A percentile compares a stretch with the other conserved stretches of the same genome.
phyloP scores from a whole-genome alignment of 2,329 filamentous ascomycete species.

The Alternaria postmessia region DNA sequence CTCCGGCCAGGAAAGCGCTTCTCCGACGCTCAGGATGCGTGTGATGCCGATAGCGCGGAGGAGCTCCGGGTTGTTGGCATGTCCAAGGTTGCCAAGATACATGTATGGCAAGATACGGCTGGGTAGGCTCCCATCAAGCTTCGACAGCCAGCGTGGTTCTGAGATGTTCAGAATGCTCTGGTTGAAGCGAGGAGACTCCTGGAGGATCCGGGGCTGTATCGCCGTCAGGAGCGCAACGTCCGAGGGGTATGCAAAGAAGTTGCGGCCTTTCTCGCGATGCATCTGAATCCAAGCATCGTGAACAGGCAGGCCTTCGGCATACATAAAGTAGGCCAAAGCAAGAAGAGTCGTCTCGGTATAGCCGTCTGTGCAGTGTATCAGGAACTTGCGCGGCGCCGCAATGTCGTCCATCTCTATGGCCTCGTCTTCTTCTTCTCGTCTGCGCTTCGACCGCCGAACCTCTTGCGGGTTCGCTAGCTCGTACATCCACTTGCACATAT shows the following conservation, averaged over 20 bases:
- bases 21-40: constrained; percentile 90
- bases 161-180: constrained; percentile 63
- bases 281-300: constrained; percentile 88
- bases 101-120: constrained; percentile 91
- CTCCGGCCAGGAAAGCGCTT: constrained; percentile 82
- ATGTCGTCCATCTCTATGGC: constrained; percentile 63
- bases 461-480: constrained; percentile 74
- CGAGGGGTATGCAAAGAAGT: constrained; percentile 95
- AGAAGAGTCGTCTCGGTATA: constrained; percentile 95
- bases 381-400: constrained; percentile 67
- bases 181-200: constrained; percentile 67
- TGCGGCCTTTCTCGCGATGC: constrained; percentile 80
- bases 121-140: constrained; percentile 88
- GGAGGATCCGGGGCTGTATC: constrained; percentile 78
- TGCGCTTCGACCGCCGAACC: constrained; percentile 52
- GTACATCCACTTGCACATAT: constrained; percentile 90
- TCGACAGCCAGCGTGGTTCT: constrained; percentile 81
- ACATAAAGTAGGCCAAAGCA: constrained; percentile 91
- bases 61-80: constrained; percentile 92
- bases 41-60: constrained; percentile 81
- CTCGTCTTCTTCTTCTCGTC: constrained; percentile 58
- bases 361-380: constrained; percentile 93
- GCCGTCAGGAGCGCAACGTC: constrained; percentile 84
- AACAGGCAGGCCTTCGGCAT: constrained; percentile 80
- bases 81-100: constrained; percentile 91